Conservation (phyloP, 2,329 filamentous ascomycete genomes). For the Lasiodiplodia citricola region DNA sequence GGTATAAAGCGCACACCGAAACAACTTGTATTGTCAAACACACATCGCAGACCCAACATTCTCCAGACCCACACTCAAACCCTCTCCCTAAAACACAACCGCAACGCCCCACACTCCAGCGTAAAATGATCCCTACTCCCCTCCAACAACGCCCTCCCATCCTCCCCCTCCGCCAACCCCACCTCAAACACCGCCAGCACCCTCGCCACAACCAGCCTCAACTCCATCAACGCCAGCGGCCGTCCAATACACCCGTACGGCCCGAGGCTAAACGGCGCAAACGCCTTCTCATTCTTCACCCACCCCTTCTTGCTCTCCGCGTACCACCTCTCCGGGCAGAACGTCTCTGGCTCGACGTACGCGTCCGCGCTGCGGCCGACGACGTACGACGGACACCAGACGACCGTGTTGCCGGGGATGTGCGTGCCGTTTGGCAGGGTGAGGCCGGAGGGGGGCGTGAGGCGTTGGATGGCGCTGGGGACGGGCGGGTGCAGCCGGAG, state of each 20-base stretch:
- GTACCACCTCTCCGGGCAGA: conserved; percentile 22
- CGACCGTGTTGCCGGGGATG: conserved; percentile 39
- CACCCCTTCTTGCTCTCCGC: conserved; percentile 29
- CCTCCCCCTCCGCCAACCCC: conserved; percentile 14
- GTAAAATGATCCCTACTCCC: conserved; percentile 22
- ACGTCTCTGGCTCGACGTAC: conserved; percentile 5
- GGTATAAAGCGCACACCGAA: too few species aligned
- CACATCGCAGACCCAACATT: background rate
- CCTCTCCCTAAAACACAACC: conserved; percentile 19
- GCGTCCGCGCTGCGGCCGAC: conserved; percentile 26
- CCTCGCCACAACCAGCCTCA: conserved; percentile 62
- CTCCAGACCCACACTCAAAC: background rate
- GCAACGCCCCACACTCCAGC: conserved; percentile 10
- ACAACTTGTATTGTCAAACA: too few species aligned
- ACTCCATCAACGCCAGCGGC: conserved; percentile 23
- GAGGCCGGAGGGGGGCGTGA: conserved; percentile 35
- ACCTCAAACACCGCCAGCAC: conserved; percentile 68
- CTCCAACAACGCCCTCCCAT: conserved; percentile 2
- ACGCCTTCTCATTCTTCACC: conserved; percentile 34
- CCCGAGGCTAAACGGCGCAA: conserved; percentile 4
- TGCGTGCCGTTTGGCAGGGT: conserved; percentile 29
- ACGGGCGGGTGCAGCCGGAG: conserved; percentile 50
- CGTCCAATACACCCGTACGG: conserved; percentile 5
- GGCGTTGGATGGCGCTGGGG: conserved; percentile 43
- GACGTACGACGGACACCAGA: conserved; percentile 30